Base-by-base conservation (phyloP, 2,329 filamentous ascomycete genomes). In the Fusarium albosuccineum region DNA sequence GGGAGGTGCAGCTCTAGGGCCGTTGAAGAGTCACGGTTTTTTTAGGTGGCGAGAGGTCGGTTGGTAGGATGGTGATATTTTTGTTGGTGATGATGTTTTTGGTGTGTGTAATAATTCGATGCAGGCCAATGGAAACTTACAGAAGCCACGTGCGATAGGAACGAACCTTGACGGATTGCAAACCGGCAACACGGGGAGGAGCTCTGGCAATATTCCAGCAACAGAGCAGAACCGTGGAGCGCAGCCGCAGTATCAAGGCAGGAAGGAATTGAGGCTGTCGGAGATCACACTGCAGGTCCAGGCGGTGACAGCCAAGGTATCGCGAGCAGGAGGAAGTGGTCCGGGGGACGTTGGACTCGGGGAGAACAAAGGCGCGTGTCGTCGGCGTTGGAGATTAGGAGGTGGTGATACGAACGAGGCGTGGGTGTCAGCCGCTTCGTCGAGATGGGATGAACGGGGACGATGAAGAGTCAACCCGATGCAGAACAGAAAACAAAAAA, bases 161-260 rank as follows among this genome's bases (percentile, higher is more conserved):
- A 54, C 37, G 30, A 36, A 34, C 17, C 17, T 22, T 22, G 17
- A 22, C 17, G 17, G 17, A 22, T 22, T 52, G 62, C 64, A 66
- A 66, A 59, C 51, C 50, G 65, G 57, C 67, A 54, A 65, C 65
- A 70, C 65, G 46, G 61, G 60, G 50, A 59, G 59, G 51, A 51
- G 70, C 75, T 75, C 71, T 72, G 74, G 78, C 77, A 78, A 78
- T 79, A 78, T 79, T 79, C 76, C 78, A 79, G 78, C 78, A 79
- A 78, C 75, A 73, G 68, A 76, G 68, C 70, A 49, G 68, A 48
- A 37, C 54, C 62, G 64, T 70, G 68, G 66, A 40, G 69, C 45
- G 66, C 62, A 66, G 55, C 57, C 62, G 67, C 57, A 63, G 36
- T 52, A 22, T 46, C 26, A 49, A 55, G 58, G 54, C 40, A 49